Conservation (phyloP, 1,284 basidiomycete species). For the Mycena sp. region DNA sequence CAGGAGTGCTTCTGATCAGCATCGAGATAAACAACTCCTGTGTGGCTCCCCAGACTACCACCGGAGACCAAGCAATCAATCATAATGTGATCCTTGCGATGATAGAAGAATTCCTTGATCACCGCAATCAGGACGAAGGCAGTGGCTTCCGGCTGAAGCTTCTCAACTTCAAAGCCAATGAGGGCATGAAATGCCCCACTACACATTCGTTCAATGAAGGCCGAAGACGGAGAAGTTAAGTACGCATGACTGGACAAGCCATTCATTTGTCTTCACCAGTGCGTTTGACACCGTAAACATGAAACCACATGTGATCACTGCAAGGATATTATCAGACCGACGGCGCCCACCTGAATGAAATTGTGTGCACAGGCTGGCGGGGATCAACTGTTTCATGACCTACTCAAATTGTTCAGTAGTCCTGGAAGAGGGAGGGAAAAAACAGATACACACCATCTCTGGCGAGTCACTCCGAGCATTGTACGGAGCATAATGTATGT, state of each 20-base stretch:
- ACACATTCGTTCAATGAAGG: neutral
- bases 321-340: neutral
- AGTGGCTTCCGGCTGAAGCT: neutral
- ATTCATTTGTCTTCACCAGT: neutral
- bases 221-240: neutral
- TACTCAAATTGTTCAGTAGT: neutral
- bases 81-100: neutral
- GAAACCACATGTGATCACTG: neutral
- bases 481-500: neutral
- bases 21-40: neutral
- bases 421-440: neutral
- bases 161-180: neutral
- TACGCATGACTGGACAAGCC: neutral
- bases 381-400: neutral
- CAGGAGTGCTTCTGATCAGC: neutral
- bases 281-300: neutral
- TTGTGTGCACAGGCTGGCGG: neutral
- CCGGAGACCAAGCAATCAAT: neutral
- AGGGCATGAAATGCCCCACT: neutral
- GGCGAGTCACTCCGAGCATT: neutral
- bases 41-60: neutral
- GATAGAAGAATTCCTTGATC: neutral
- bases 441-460: neutral
- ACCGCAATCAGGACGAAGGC: neutral
- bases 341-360: neutral